Base-by-base conservation (phyloP, 768 basidiomycete genomes). In the Serendipita indica region DNA sequence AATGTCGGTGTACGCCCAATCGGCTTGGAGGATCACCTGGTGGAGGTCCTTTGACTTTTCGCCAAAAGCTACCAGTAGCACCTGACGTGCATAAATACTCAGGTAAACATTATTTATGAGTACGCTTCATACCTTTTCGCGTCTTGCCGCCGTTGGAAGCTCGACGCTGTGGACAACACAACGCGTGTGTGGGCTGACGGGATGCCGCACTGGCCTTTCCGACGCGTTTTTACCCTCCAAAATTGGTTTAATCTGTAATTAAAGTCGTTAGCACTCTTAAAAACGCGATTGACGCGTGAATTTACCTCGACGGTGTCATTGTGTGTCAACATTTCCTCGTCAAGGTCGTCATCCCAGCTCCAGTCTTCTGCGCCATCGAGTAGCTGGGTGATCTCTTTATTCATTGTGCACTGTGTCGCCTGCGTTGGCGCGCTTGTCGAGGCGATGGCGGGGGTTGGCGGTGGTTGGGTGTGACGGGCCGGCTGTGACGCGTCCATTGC, bases 1-100 rank as follows among this genome's bases (percentile, higher is more conserved):
- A 54, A 88, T 71, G 46, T 82, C 79, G 5, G 82, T 77, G 20
- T 77, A 70, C 3, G 75, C 72, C 90, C 91, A 96, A 62, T 92
- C 87, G 60, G 91, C 86, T 32, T 72, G 75, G 1, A 97, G 74
- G 49, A 79, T 71, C 3, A 93, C 78, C 13, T 59, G 27, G 22
- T 57, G 68, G 69, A 12, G 79, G 72, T 28, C 58, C 60, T 34
- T 74, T 75, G 30, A 69, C 71, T 6, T 62, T 66, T 28, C 66
- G 12, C 76, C 71, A 1, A 77, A 66, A 41, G 70, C 72, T 3
- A 84, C 80, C 2, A 70, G 67, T 60, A 91, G 63, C 41, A 74
- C 69, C 82, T 86, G 62, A 4, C 58, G 18, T 20, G 16, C 37
- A 62, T 34, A 3, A 49, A 32, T 22, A 59, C n/a, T 28, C 30